These are phyloP conservation scores for Hypoxylon sp. DNA, from an alignment of 2,329 filamentous ascomycete species.

Conservation along the genomic window DNA sequence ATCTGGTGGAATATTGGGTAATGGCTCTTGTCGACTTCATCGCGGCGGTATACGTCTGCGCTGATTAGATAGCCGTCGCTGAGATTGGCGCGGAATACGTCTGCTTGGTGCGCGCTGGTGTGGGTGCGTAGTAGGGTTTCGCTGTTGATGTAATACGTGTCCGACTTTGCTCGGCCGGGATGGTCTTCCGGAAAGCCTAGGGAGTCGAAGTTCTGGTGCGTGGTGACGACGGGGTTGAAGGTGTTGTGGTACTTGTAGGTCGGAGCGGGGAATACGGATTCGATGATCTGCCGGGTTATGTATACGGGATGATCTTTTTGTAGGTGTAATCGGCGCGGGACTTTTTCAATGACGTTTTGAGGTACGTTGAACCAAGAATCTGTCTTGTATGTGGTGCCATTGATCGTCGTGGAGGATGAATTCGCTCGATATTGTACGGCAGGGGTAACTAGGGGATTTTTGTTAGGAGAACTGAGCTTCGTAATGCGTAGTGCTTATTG, in stretches of 20 bases:
- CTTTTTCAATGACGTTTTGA: constrained; percentile 77
- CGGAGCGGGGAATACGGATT: constrained; percentile 83
- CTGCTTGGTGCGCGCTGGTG: constrained; percentile 91
- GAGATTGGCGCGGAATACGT: constrained; percentile 79
- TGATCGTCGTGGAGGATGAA: constrained; percentile 65
- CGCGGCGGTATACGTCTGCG: constrained; percentile 94
- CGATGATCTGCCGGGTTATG: constrained; percentile 92
- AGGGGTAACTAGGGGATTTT: constrained; percentile 22
- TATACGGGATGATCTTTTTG: constrained; percentile 88
- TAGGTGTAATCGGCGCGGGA: constrained; percentile 87
- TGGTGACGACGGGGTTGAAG: constrained; percentile 85
- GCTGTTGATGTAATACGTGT: constrained; percentile 96
- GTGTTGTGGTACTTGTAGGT: constrained; percentile 82
- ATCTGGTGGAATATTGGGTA: constrained; percentile 99
- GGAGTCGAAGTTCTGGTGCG: constrained; percentile 95
- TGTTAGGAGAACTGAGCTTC: constrained; percentile 39
- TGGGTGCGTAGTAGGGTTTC: constrained; percentile 89
- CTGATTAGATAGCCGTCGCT: constrained; percentile 88
- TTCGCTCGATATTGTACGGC: constrained; percentile 42
- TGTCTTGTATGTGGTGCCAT: constrained; percentile 72
- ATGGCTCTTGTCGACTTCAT: constrained; percentile 94
- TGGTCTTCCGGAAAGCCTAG: constrained; percentile 91
- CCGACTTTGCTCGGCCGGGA: constrained; percentile 85
- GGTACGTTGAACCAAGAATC: constrained; percentile 92
- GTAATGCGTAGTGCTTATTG: constrained; percentile 17